A percentile compares a stretch with the other conserved stretches of the same genome.
phyloP scores from a whole-genome alignment of 1,139 yeast species.

The Torulaspora pretoriensis region DNA sequence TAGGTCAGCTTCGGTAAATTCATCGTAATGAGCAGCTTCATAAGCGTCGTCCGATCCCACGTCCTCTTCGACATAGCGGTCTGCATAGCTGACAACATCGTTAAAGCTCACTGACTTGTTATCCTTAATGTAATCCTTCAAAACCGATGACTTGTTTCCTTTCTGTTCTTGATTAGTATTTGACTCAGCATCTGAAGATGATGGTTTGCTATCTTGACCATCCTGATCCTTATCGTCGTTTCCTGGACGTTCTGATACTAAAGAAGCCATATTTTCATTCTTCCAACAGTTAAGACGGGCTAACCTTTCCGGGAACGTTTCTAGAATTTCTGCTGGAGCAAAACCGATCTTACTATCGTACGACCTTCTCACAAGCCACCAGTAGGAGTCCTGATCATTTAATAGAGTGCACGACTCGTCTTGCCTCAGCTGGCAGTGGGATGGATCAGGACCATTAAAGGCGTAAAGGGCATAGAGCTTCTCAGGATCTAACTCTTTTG shows the following conservation, averaged over 20 bases:
- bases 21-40: conserved; percentile 30
- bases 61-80: conserved; percentile 31
- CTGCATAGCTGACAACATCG: conserved; percentile 36
- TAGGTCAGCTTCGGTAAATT: conserved; percentile 27
- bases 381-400: conserved; percentile 87
- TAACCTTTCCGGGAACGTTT: conserved; percentile 83
- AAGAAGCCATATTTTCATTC: conserved; percentile 57
- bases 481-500: conserved; percentile 77
- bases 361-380: conserved; percentile 88
- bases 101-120: conserved; percentile 40
- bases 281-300: conserved; percentile 91
- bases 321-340: conserved; percentile 94
- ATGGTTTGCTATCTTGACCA: not conserved
- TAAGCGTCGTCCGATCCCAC: conserved; percentile 22
- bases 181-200: conserved; percentile 8
- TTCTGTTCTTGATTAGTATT: not conserved
- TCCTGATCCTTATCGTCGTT: not conserved
- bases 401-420: conserved; percentile 80
- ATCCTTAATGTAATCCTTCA: conserved; percentile 20
- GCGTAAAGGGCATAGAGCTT: conserved; percentile 83
- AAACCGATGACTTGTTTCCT: conserved; percentile 11
- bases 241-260: conserved; percentile 14
- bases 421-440: conserved; percentile 75
- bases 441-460: conserved; percentile 88
- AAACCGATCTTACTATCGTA: conserved; percentile 77